These are phyloP conservation scores for Camellia sinensis DNA, from an alignment of 148 eudicot genomes.

Conservation along the genomic window DNA sequence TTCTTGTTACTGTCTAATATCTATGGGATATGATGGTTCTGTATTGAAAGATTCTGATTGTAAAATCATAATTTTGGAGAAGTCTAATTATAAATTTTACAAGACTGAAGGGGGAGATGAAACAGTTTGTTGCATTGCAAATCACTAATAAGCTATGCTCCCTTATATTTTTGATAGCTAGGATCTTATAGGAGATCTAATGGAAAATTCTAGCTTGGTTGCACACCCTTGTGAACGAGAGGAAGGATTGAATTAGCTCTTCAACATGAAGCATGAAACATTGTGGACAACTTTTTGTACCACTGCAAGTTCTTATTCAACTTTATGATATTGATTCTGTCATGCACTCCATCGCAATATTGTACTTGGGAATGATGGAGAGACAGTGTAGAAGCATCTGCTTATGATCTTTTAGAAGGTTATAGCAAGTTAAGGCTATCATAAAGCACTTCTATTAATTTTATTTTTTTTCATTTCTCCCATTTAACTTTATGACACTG, in stretches of 20 bases:
- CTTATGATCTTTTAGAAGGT: neutral
- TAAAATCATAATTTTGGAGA: neutral
- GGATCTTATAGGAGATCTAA: neutral
- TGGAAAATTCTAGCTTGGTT: neutral
- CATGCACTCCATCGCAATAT: neutral
- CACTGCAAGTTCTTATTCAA: too few relatives aligned
- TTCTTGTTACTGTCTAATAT: too few relatives aligned
- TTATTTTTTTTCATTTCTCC: neutral
- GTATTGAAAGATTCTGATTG: neutral
- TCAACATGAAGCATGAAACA: neutral
- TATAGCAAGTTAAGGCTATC: neutral
- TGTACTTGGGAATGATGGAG: neutral
- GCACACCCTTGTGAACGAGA: neutral
- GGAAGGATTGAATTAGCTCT: neutral
- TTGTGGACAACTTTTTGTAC: neutral
- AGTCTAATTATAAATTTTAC: neutral
- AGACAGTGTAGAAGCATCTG: neutral
- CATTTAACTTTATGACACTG: neutral
- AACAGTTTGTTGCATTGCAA: constrained; percentile 5
- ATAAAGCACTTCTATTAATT: neutral
- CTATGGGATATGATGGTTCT: too few relatives aligned
- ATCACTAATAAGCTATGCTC: neutral
- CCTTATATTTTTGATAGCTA: neutral
- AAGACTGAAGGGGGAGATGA: constrained; percentile 6
- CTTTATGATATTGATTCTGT: neutral